phyloP scores from a whole-genome alignment of 2,329 filamentous ascomycete genomes.

The Hawksworthiomyces lignivorus region DNA sequence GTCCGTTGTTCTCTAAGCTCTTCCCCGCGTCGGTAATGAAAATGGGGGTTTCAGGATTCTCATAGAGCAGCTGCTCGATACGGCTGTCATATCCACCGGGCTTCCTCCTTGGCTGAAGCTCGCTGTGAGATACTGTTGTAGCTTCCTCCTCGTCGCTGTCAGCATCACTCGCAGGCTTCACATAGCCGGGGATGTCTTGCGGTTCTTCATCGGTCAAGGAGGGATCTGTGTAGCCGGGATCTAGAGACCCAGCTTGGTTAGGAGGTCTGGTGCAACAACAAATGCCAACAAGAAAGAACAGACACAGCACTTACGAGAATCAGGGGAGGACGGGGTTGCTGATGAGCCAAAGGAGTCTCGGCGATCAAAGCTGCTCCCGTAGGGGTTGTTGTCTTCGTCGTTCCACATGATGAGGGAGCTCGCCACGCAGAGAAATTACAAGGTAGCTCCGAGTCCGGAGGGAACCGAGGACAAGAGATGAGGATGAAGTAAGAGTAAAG shows the following conservation, averaged over 20 bases:
- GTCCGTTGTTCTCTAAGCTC: constrained; percentile 82
- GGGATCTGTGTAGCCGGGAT: constrained; percentile 55
- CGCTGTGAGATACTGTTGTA: constrained; percentile 26
- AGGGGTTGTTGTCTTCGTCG: constrained; percentile 98
- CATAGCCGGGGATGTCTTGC: constrained; percentile 26
- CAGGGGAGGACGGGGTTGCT: constrained; percentile 54
- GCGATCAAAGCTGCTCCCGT: constrained; percentile 82
- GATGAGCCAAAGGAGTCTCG: constrained; percentile 72
- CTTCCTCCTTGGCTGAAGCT: constrained; percentile 52
- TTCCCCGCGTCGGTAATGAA: constrained; percentile 93
- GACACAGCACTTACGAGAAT: constrained; percentile 36
- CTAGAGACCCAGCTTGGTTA: constrained; percentile 31
- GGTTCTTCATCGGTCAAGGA: constrained; percentile 63
- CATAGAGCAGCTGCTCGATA: constrained; percentile 95
- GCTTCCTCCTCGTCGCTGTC: constrained; percentile 25
- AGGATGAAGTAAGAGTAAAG: too few relatives aligned
- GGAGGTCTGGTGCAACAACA: too few relatives aligned
- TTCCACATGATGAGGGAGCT: constrained; percentile 71
- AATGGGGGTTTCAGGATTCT: constrained; percentile 84
- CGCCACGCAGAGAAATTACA: too few relatives aligned
- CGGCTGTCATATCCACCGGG: constrained; percentile 89
- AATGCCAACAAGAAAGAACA: neutral
- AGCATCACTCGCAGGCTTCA: constrained; percentile 25
- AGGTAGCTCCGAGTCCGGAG: too few relatives aligned
- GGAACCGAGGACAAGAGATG: too few relatives aligned